phyloP scores from a whole-genome alignment of 2,329 filamentous ascomycete genomes.

The Mycogone perniciosa region DNA sequence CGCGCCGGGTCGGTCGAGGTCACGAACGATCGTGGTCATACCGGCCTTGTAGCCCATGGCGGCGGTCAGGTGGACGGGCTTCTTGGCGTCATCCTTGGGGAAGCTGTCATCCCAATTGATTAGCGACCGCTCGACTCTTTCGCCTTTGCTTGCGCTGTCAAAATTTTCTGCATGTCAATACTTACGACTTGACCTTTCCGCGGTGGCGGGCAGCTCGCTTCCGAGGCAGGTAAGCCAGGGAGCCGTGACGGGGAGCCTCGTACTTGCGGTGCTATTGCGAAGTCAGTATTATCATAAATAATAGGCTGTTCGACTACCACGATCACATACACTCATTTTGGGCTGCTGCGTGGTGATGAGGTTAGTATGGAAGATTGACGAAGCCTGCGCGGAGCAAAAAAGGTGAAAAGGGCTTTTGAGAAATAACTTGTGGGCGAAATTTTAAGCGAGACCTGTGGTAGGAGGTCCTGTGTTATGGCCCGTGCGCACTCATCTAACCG shows the following conservation, averaged over 20 bases:
- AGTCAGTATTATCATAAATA: constrained; percentile 11
- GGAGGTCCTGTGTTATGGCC: constrained; percentile 18
- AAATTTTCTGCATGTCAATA: constrained; percentile 19
- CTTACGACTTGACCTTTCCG: constrained; percentile 97
- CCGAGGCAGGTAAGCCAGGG: constrained; percentile 77
- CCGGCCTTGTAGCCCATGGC: constrained; percentile 99
- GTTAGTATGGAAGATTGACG: constrained; percentile 32
- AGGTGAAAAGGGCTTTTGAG: constrained; percentile 19
- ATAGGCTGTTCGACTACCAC: neutral
- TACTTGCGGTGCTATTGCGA: constrained; percentile 48
- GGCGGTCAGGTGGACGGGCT: constrained; percentile 97
- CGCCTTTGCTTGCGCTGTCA: neutral
- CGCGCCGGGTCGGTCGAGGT: constrained; percentile 96
- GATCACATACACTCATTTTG: constrained; percentile 36
- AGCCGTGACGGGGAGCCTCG: constrained; percentile 92
- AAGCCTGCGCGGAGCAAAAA: constrained; percentile 28
- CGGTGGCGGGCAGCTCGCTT: constrained; percentile 93
- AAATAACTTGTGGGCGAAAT: constrained; percentile 33
- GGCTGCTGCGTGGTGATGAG: constrained; percentile 30
- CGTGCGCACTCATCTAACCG: constrained; percentile 17
- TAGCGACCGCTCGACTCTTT: constrained; percentile 16
- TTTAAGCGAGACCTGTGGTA: constrained; percentile 30
- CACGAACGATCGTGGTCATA: constrained; percentile 99
- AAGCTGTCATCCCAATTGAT: constrained; percentile 56
- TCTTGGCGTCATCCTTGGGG: constrained; percentile 99